These are phyloP conservation scores for Vigna mungo DNA, from an alignment of 306 rosid genomes.

Conservation along the genomic window DNA sequence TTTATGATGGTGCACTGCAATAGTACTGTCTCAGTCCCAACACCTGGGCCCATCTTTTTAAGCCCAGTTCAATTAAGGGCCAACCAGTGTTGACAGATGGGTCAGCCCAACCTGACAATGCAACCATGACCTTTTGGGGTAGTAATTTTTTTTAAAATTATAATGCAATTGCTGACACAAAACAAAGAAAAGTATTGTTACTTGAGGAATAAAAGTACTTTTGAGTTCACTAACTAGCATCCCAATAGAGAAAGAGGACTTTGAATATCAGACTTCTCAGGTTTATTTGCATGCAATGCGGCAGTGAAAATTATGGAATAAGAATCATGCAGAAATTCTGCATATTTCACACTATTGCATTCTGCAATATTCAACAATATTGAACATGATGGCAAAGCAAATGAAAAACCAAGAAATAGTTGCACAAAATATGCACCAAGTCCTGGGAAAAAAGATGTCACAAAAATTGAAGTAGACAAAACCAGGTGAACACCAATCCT, in stretches of 20 bases:
- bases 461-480: constrained; percentile 53
- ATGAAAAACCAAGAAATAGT: constrained; percentile 34
- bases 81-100: neutral
- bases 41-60: neutral
- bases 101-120: neutral
- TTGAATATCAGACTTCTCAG: constrained; percentile 34
- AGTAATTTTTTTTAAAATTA: neutral
- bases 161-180: neutral
- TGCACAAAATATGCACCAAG: constrained; percentile 42
- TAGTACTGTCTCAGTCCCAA: neutral
- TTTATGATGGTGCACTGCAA: neutral
- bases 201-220: neutral
- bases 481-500: constrained; percentile 52
- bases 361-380: constrained; percentile 44
- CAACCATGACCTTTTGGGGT: neutral
- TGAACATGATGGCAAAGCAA: constrained; percentile 36
- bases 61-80: neutral
- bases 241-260: neutral
- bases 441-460: constrained; percentile 39
- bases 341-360: constrained; percentile 16
- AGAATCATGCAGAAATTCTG: neutral
- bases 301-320: constrained; percentile 7
- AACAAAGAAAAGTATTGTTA: neutral
- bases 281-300: constrained; percentile 11
- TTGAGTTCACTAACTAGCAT: neutral